Evolutionary conservation across 768 basidiomycete species (phyloP).

Genomic region (Suillus occidentalis): DNA sequence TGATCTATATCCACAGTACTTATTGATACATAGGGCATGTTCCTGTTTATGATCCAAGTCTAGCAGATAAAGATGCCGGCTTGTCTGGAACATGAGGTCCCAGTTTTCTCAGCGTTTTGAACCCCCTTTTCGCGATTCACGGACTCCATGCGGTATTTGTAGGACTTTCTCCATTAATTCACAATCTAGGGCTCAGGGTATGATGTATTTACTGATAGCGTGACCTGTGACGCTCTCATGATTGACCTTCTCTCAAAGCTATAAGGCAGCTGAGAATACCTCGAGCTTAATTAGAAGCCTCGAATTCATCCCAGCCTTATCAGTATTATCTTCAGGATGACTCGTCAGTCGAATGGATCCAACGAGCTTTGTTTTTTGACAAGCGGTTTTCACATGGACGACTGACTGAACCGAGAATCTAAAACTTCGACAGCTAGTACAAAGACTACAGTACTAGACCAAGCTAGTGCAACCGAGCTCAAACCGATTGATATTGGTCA

Average conservation of each 20-base stretch:
- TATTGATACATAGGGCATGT: conserved; percentile 10
- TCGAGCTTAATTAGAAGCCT: conserved; percentile 2
- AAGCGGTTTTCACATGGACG: not conserved
- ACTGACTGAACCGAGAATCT: not conserved
- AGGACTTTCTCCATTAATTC: not conserved
- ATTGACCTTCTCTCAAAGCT: not conserved
- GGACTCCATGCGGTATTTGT: not conserved
- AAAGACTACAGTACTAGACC: too few species aligned
- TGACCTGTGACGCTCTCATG: not conserved
- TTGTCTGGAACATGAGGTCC: conserved; percentile 6
- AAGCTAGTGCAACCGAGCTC: not conserved
- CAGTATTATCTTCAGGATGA: not conserved
- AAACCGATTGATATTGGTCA: conserved; percentile 4
- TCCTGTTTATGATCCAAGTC: conserved; percentile 7
- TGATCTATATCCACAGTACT: not conserved
- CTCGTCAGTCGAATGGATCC: not conserved
- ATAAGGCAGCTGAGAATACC: conserved; percentile 1
- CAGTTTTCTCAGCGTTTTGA: not conserved
- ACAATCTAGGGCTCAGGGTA: conserved; percentile 4
- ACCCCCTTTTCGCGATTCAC: conserved; percentile 1
- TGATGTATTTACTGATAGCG: not conserved
- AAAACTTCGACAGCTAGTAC: not conserved
- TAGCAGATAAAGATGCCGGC: conserved; percentile 6
- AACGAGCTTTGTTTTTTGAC: not conserved
- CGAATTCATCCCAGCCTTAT: not conserved